Conservation (phyloP, 2,329 filamentous ascomycete species). For the Arachnomyces sp. region DNA sequence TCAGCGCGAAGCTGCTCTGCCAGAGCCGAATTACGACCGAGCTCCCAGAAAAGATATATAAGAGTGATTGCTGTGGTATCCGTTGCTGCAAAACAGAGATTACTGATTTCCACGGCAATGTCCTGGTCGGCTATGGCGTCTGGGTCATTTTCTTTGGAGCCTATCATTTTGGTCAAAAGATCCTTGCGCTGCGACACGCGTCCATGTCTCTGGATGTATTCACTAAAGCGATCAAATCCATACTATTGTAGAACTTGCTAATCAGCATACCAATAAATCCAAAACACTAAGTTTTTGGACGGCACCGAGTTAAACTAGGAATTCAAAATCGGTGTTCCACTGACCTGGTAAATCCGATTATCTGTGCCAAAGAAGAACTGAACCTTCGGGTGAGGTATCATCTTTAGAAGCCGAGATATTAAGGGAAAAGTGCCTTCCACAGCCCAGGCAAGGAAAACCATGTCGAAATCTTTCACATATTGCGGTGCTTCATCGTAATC, state of each 20-base stretch:
- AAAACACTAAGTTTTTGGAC: neutral
- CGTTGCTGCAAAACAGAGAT: conserved; percentile 5
- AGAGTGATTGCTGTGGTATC: conserved; percentile 4
- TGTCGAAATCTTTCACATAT: conserved; percentile 8
- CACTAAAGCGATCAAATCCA: conserved; percentile 4
- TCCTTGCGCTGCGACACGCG: conserved; percentile 4
- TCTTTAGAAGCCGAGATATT: conserved; percentile 1
- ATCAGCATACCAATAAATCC: too few species aligned
- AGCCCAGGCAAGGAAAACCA: conserved; percentile 7
- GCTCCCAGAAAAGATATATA: conserved; percentile 6
- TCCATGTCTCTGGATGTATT: conserved; percentile 4
- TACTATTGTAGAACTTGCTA: neutral
- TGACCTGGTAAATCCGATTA: conserved; percentile 3
- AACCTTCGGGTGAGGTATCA: conserved; percentile 7
- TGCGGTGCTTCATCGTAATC: conserved; percentile 5
- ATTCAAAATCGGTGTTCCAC: conserved; percentile 1
- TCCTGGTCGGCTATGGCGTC: conserved; percentile 3
- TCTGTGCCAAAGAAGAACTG: conserved; percentile 4
- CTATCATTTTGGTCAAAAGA: conserved; percentile 6
- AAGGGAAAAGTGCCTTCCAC: conserved; percentile 6
- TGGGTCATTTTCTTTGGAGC: conserved; percentile 4
- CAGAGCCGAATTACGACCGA: conserved; percentile 1
- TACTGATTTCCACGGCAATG: conserved; percentile 4
- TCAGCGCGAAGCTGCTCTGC: conserved; percentile 1
- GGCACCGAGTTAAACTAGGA: neutral